Evolutionary conservation across 1,139 yeast genomes (phyloP).

Genomic region (Kurtzmaniella natalensis): DNA sequence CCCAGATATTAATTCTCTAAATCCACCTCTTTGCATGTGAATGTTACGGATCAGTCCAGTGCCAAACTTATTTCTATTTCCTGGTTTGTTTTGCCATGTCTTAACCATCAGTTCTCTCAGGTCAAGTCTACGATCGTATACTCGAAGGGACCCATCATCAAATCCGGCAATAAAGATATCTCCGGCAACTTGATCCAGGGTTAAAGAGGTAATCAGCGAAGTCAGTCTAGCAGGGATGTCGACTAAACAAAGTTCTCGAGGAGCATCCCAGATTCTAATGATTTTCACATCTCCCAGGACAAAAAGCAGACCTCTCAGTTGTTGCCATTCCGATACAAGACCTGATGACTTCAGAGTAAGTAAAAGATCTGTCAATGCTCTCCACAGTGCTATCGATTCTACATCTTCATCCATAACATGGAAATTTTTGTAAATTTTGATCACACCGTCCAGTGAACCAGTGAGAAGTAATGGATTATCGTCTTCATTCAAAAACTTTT

Average conservation of each 20-base stretch:
- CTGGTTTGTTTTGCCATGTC: constrained; percentile 50
- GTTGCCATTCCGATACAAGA: constrained; percentile 93
- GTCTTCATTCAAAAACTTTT: constrained; percentile 86
- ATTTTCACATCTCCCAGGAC: constrained; percentile 96
- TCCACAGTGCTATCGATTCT: constrained; percentile 82
- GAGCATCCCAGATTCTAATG: constrained; percentile 94
- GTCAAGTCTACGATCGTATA: constrained; percentile 84
- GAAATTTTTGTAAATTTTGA: constrained; percentile 78
- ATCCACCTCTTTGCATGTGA: constrained; percentile 96
- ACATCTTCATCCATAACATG: constrained; percentile 44
- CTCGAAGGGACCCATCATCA: constrained; percentile 86
- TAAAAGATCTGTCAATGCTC: constrained; percentile 83
- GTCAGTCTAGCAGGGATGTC: constrained; percentile 92
- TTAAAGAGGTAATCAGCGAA: constrained; percentile 80
- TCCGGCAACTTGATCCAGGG: constrained; percentile 97
- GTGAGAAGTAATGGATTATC: constrained; percentile 80
- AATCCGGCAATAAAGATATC: constrained; percentile 88
- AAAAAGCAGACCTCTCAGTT: constrained; percentile 82
- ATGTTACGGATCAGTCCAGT: constrained; percentile 69
- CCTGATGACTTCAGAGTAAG: constrained; percentile 82
- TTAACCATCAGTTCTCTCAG: constrained; percentile 83
- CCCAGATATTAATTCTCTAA: constrained; percentile 82
- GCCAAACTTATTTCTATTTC: constrained; percentile 13
- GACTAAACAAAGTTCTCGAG: constrained; percentile 78
- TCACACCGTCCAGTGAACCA: constrained; percentile 92